phyloP scores from a whole-genome alignment of 2,329 filamentous ascomycete genomes.

The Stagonosporopsis rhizophila region DNA sequence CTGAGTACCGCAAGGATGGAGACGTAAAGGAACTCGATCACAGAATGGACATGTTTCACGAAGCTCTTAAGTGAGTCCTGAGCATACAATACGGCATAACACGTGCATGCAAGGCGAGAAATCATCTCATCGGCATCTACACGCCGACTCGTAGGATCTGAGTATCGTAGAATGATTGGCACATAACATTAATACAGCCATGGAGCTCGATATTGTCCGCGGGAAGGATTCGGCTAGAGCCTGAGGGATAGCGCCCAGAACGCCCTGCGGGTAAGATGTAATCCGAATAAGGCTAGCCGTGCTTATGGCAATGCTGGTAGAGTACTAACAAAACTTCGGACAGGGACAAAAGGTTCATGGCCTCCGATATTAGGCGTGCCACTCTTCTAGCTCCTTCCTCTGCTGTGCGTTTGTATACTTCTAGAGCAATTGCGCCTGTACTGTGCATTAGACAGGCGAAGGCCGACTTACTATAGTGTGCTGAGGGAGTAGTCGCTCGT shows the following conservation, averaged over 20 bases:
- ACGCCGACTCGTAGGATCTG: slow-evolving; percentile 21
- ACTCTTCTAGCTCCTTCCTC: neutral
- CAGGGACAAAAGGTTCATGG: slow-evolving; percentile 17
- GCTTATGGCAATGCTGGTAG: neutral
- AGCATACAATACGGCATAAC: neutral
- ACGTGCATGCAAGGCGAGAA: neutral
- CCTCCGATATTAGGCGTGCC: slow-evolving; percentile 23
- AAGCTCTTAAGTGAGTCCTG: neutral
- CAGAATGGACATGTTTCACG: neutral
- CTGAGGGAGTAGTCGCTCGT: neutral
- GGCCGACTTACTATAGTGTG: no score
- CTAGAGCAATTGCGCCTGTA: no score
- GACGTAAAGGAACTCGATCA: neutral
- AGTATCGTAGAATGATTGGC: slow-evolving; percentile 2
- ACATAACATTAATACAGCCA: neutral
- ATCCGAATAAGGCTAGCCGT: slow-evolving; percentile 9
- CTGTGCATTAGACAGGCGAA: no score
- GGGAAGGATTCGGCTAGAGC: slow-evolving; percentile 27
- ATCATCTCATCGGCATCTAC: neutral
- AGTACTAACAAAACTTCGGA: neutral
- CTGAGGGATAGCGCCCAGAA: slow-evolving; percentile 25
- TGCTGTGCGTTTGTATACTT: neutral
- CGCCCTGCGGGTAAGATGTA: slow-evolving; percentile 26
- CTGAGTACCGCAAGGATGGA: neutral
- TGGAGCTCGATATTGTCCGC: slow-evolving; percentile 9